These are phyloP conservation scores for Sarocladium kiliense DNA, from an alignment of 2,329 filamentous ascomycete genomes.

Conservation along the genomic window DNA sequence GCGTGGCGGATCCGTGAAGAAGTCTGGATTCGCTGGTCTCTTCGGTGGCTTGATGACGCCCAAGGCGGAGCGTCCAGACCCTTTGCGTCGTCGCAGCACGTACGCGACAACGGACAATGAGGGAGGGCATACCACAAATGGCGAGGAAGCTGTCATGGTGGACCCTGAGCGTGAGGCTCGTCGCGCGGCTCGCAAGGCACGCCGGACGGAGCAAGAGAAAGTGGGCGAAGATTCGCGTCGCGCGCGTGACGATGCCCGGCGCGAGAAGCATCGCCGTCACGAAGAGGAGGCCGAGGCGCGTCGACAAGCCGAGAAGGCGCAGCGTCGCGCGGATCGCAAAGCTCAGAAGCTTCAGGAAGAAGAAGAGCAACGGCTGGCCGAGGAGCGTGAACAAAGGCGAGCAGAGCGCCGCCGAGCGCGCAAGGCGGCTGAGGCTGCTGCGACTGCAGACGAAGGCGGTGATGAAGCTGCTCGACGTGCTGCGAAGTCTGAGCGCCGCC, in stretches of 20 bases:
- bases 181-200: slow-evolving; percentile 56
- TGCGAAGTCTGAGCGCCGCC: slow-evolving; percentile 45
- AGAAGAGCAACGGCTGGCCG: slow-evolving; percentile 41
- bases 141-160: slow-evolving; percentile 41
- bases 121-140: slow-evolving; percentile 42
- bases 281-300: slow-evolving; percentile 45
- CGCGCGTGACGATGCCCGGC: slow-evolving; percentile 51
- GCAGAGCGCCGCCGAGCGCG: slow-evolving; percentile 45
- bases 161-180: slow-evolving; percentile 58
- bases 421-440: slow-evolving; percentile 41
- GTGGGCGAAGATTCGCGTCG: slow-evolving; percentile 47
- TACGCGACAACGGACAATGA: slow-evolving; percentile 48
- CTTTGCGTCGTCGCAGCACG: slow-evolving; percentile 42
- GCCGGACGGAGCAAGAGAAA: slow-evolving; percentile 43
- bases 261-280: slow-evolving; percentile 48
- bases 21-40: slow-evolving; percentile 52
- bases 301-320: slow-evolving; percentile 43
- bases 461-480: slow-evolving; percentile 40
- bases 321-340: slow-evolving; percentile 49
- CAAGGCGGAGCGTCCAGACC: slow-evolving; percentile 30
- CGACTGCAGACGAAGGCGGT: slow-evolving; percentile 33
- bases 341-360: slow-evolving; percentile 44
- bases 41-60: slow-evolving; percentile 50
- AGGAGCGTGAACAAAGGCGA: slow-evolving; percentile 44
- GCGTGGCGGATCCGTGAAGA: slow-evolving; percentile 36